A percentile compares a stretch with the other conserved stretches of the same genome.
phyloP scores from a whole-genome alignment of 805 yeast species.

The Monosporozyma yasuniensis region DNA sequence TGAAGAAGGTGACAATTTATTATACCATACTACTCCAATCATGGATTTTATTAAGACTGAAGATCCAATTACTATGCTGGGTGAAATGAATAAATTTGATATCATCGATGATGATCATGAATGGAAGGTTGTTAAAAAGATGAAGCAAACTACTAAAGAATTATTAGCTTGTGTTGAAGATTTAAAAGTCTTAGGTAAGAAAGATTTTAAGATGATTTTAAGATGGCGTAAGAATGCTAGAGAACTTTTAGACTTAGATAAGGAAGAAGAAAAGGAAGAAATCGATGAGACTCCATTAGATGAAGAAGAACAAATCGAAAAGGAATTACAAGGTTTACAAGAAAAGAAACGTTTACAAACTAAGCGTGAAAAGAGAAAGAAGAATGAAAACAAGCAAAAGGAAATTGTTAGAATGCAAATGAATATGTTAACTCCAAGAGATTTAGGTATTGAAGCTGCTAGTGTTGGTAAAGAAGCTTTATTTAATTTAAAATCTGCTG shows the following conservation, averaged over 20 bases:
- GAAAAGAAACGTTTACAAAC: slow-evolving; percentile 59
- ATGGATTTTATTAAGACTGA: slow-evolving; percentile 75
- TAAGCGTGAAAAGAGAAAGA: slow-evolving; percentile 75
- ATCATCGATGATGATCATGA: slow-evolving; percentile 55
- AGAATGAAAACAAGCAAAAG: slow-evolving; percentile 76
- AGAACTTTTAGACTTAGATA: slow-evolving; percentile 57
- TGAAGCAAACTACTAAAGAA: slow-evolving; percentile 73
- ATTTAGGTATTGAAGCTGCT: slow-evolving; percentile 90
- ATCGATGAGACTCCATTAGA: slow-evolving; percentile 63
- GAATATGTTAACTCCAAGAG: slow-evolving; percentile 90
- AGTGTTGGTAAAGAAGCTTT: slow-evolving; percentile 66
- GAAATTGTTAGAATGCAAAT: slow-evolving; percentile 88
- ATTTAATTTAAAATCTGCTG: slow-evolving; percentile 78
- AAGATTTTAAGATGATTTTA: slow-evolving; percentile 77
- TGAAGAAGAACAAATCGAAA: slow-evolving; percentile 84
- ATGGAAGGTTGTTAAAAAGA: slow-evolving; percentile 59
- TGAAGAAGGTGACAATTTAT: slow-evolving; percentile 79
- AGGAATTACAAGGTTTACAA: slow-evolving; percentile 67
- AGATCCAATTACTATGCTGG: slow-evolving; percentile 77
- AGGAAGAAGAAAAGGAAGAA: slow-evolving; percentile 39
- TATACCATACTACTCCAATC: slow-evolving; percentile 61
- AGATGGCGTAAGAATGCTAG: slow-evolving; percentile 88
- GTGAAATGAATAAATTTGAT: slow-evolving; percentile 57
- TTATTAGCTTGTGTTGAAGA: slow-evolving; percentile 79
- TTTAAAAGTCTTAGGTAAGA: slow-evolving; percentile 86